Conservation (phyloP, 345 rosid genomes). For the Brassica nigra region DNA sequence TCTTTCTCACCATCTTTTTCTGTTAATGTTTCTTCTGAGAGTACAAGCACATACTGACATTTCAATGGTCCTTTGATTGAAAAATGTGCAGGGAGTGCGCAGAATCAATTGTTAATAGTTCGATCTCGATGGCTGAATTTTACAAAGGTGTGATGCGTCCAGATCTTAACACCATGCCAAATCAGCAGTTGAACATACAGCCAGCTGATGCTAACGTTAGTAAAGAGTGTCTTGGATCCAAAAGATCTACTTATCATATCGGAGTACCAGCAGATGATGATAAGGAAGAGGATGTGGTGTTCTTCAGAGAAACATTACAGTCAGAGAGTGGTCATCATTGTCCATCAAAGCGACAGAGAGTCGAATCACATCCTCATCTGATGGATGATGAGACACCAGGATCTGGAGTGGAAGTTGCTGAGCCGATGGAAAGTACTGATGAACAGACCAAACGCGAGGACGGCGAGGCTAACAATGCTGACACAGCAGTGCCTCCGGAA, state of each 20-base stretch:
- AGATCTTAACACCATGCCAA: background rate
- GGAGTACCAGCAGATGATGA: background rate
- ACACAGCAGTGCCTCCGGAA: background rate
- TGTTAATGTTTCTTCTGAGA: background rate
- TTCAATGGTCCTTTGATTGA: background rate
- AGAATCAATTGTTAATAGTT: background rate
- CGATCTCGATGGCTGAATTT: background rate
- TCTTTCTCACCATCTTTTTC: background rate
- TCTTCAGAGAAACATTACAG: background rate
- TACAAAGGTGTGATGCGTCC: background rate
- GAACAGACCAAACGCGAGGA: background rate
- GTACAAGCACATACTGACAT: background rate
- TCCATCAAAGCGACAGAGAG: constrained; percentile 5
- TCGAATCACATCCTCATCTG: background rate
- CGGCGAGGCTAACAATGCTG: background rate
- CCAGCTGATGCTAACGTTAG: background rate
- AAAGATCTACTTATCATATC: background rate
- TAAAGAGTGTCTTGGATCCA: background rate
- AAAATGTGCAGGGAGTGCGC: background rate
- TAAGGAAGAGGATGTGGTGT: background rate
- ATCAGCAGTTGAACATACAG: background rate
- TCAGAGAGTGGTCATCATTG: background rate
- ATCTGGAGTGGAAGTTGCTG: background rate
- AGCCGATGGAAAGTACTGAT: background rate
- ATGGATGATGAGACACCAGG: background rate